Conservation (phyloP, 2,329 filamentous ascomycete genomes). For the Ceratocystis cubensis region DNA sequence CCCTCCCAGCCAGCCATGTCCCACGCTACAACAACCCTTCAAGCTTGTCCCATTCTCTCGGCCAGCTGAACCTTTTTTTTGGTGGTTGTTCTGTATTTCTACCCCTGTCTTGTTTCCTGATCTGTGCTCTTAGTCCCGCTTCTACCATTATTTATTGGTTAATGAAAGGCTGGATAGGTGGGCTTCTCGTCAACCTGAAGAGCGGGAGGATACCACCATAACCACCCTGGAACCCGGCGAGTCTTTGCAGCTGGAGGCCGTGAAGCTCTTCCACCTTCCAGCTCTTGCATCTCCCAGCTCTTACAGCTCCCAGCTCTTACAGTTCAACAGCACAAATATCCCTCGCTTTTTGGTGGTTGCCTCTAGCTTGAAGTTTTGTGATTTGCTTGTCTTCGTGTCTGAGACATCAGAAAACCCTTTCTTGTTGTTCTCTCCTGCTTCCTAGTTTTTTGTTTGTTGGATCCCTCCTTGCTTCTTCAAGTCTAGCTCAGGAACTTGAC, state of each 20-base stretch:
- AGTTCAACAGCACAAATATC: too few species aligned
- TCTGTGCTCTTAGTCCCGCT: conserved; percentile 2
- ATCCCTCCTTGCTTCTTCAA: conserved; percentile 6
- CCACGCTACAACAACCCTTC: background rate
- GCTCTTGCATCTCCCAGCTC: too few species aligned
- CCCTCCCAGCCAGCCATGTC: background rate
- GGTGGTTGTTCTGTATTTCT: background rate
- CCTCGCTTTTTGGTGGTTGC: background rate
- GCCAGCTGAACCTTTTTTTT: background rate
- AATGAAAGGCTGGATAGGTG: background rate
- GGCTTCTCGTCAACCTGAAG: background rate
- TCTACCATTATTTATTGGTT: background rate
- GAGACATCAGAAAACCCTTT: background rate
- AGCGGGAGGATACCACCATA: background rate
- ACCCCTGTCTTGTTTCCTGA: background rate
- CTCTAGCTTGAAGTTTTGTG: background rate
- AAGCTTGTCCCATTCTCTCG: background rate
- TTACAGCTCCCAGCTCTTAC: too few species aligned
- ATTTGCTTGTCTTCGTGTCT: background rate
- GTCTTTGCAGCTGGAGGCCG: too few species aligned
- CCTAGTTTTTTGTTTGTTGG: background rate
- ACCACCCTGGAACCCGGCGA: too few species aligned
- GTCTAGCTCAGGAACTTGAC: conserved; percentile 4
- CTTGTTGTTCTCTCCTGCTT: background rate
- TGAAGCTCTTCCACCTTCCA: too few species aligned